Evolutionary conservation across 768 basidiomycete species (phyloP).

Genomic region (Rhodotorula kratochvilovae): DNA sequence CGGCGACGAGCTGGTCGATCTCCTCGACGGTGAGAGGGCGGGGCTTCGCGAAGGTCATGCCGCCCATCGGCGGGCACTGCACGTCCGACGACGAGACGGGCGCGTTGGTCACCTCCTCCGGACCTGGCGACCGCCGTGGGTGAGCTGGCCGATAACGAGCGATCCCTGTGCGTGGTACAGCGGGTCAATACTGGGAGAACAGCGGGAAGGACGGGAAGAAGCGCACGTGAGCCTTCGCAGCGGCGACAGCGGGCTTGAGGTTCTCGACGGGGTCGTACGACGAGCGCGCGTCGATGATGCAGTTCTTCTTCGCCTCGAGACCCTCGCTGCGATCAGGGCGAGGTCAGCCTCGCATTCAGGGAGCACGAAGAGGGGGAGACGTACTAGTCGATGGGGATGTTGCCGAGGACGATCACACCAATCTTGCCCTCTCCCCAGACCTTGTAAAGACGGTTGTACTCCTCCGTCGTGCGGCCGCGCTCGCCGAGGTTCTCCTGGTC

Average conservation of each 20-base stretch:
- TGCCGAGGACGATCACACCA: constrained; percentile 45
- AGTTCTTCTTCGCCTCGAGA: constrained; percentile 45
- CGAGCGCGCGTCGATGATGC: constrained; percentile 39
- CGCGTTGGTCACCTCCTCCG: constrained; percentile 37
- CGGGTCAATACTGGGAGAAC: not conserved
- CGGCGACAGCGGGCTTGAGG: constrained; percentile 43
- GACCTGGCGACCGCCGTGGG: constrained; percentile 42
- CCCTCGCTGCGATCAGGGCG: not conserved
- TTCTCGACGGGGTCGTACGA: constrained; percentile 42
- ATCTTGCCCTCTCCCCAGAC: constrained; percentile 46
- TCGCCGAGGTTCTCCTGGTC: constrained; percentile 38
- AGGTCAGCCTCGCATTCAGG: not conserved
- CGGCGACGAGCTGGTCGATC: constrained; percentile 50
- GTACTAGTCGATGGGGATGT: constrained; percentile 42
- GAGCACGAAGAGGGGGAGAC: not conserved
- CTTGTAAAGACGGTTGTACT: constrained; percentile 45
- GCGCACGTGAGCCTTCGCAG: constrained; percentile 41
- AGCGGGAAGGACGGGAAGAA: constrained; percentile 1
- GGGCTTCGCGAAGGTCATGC: constrained; percentile 39
- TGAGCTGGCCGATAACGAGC: constrained; percentile 45
- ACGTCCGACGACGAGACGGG: constrained; percentile 33
- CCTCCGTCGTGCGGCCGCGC: constrained; percentile 43
- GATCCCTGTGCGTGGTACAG: not conserved
- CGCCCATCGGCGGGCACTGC: constrained; percentile 39
- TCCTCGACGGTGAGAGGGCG: constrained; percentile 46